phyloP scores from a whole-genome alignment of 2,329 filamentous ascomycete genomes.

The Fusarium tupiense region DNA sequence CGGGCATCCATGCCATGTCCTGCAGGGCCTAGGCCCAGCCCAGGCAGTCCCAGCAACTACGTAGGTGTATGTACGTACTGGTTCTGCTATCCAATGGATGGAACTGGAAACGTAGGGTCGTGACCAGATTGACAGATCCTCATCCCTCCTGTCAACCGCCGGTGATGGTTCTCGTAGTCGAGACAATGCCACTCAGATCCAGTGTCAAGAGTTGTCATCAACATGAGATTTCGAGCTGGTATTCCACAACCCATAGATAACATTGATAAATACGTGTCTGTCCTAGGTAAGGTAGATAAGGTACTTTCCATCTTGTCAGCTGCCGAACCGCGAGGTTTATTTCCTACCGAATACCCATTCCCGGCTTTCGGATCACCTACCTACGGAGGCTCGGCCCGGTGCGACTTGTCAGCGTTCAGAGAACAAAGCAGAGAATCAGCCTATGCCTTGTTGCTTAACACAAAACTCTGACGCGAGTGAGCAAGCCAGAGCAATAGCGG shows the following conservation, averaged over 20 bases:
- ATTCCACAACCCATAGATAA: neutral
- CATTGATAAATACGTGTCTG: neutral
- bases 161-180: neutral
- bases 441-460: neutral
- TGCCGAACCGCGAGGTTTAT: constrained; percentile 1
- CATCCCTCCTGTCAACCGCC: neutral
- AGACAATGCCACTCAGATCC: neutral
- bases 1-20: constrained; percentile 22
- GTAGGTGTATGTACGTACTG: neutral
- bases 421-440: neutral
- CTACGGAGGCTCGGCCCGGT: constrained; percentile 23
- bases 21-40: constrained; percentile 34
- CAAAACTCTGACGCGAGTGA: constrained; percentile 23
- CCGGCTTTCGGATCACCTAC: constrained; percentile 6
- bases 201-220: neutral
- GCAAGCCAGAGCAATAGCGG: constrained; percentile 7
- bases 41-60: constrained; percentile 14
- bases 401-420: neutral
- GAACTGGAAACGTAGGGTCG: constrained; percentile 12
- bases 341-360: constrained; percentile 4
- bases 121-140: constrained; percentile 21
- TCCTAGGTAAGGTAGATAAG: neutral
- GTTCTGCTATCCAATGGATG: neutral
- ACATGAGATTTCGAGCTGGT: neutral
- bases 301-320: neutral